These are phyloP conservation scores for Galeopsis tetrahit DNA, from an alignment of 257 asterid species.

Conservation along the genomic window DNA sequence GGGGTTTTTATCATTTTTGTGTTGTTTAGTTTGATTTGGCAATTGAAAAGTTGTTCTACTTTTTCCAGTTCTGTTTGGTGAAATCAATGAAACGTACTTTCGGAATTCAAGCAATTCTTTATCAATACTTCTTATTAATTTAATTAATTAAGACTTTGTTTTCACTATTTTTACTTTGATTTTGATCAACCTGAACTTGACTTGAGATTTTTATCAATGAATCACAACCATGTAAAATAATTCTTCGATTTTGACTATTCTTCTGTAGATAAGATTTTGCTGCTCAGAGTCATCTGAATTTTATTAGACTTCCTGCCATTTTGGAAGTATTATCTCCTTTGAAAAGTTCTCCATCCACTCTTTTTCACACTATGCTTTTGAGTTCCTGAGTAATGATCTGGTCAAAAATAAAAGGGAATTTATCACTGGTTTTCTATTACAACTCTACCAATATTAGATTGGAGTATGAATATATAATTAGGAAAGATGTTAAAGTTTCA, in stretches of 20 bases:
- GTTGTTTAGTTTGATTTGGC: conserved; percentile 25
- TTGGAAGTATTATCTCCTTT: conserved; percentile 36
- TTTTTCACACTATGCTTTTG: background rate
- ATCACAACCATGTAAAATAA: background rate
- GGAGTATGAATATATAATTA: background rate
- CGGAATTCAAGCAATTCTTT: background rate
- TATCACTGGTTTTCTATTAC: background rate
- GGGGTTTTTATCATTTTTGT: background rate
- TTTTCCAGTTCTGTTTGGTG: conserved; percentile 14
- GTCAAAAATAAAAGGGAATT: background rate
- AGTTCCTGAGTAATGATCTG: conserved; percentile 3
- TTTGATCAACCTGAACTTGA: conserved; percentile 26
- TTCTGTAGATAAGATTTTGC: conserved; percentile 15
- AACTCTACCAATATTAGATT: background rate
- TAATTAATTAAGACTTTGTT: background rate
- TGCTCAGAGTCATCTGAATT: conserved; percentile 9
- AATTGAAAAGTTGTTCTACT: background rate
- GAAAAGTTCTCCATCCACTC: conserved; percentile 35
- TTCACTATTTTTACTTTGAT: background rate
- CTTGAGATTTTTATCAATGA: background rate
- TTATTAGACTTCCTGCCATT: conserved; percentile 27
- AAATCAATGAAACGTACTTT: background rate
- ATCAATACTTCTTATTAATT: background rate
- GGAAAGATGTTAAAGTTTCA: conserved; percentile 5
- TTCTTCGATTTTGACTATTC: conserved; percentile 14